phyloP scores from a whole-genome alignment of 2,329 filamentous ascomycete species.

The Calonectria multiphialidica region DNA sequence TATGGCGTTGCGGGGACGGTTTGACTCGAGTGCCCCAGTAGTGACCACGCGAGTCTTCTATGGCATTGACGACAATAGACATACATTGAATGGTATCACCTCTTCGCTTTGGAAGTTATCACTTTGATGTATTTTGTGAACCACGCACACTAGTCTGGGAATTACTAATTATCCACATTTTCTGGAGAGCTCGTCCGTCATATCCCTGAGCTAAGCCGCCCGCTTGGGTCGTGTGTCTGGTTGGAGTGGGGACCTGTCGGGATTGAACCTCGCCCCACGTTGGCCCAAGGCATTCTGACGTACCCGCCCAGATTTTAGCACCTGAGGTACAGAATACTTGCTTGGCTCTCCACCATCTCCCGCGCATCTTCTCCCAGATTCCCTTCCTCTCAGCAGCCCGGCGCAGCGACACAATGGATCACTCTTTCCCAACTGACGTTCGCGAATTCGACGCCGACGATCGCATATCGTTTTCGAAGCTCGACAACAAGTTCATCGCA shows the following conservation, averaged over 20 bases:
- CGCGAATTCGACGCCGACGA: constrained; percentile 81
- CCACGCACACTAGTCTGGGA: background rate
- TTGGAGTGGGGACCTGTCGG: constrained; percentile 22
- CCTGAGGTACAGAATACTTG: constrained; percentile 28
- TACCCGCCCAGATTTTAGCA: constrained; percentile 29
- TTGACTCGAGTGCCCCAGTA: background rate
- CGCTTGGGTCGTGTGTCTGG: background rate
- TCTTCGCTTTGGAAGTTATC: background rate
- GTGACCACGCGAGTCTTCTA: background rate
- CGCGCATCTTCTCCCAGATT: background rate
- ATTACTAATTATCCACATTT: no score
- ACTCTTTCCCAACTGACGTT: constrained; percentile 68
- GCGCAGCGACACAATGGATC: constrained; percentile 43
- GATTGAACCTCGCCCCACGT: constrained; percentile 30
- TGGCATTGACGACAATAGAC: background rate
- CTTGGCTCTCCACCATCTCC: constrained; percentile 20
- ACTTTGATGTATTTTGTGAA: background rate
- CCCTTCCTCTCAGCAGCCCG: background rate
- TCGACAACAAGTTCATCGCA: constrained; percentile 84
- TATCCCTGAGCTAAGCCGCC: constrained; percentile 3
- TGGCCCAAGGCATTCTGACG: constrained; percentile 34
- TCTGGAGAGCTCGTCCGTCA: background rate
- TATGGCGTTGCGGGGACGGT: constrained; percentile 17
- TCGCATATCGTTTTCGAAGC: constrained; percentile 87
- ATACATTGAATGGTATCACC: background rate